These are phyloP conservation scores for Xylaria sp. DNA, from an alignment of 2,329 filamentous ascomycete genomes.

Conservation along the genomic window DNA sequence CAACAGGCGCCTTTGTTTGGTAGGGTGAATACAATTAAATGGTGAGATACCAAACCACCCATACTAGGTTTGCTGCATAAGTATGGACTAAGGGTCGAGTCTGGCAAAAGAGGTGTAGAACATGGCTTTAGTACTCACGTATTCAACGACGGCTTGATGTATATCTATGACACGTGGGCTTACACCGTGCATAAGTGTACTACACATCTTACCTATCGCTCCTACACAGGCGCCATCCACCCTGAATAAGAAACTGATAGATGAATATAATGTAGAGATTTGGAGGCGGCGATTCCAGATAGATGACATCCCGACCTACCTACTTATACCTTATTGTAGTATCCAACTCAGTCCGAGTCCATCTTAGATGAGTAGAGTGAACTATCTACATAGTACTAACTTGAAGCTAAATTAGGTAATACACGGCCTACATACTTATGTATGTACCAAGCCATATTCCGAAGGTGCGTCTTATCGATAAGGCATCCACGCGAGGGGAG, in stretches of 20 bases:
- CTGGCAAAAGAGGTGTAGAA: not conserved
- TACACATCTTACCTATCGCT: not conserved
- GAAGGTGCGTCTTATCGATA: not conserved
- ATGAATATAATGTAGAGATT: not conserved
- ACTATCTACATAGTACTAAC: not conserved
- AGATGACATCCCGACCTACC: too few relatives aligned
- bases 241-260: not conserved
- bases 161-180: not conserved
- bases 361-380: too few relatives aligned
- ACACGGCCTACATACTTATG: too few relatives aligned
- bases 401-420: not conserved
- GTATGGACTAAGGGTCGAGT: too few relatives aligned
- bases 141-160: not conserved
- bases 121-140: not conserved
- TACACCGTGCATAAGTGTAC: not conserved
- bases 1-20: slow-evolving; percentile 8
- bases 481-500: not conserved
- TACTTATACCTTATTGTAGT: too few relatives aligned
- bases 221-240: not conserved
- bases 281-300: not conserved
- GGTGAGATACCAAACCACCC: not conserved
- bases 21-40: not conserved
- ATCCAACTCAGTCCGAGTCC: too few relatives aligned
- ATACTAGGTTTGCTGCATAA: not conserved
- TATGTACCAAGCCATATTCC: too few relatives aligned